Conservation (phyloP, 202 grass and related monocot species). For the Cymbopogon flexuosus region DNA sequence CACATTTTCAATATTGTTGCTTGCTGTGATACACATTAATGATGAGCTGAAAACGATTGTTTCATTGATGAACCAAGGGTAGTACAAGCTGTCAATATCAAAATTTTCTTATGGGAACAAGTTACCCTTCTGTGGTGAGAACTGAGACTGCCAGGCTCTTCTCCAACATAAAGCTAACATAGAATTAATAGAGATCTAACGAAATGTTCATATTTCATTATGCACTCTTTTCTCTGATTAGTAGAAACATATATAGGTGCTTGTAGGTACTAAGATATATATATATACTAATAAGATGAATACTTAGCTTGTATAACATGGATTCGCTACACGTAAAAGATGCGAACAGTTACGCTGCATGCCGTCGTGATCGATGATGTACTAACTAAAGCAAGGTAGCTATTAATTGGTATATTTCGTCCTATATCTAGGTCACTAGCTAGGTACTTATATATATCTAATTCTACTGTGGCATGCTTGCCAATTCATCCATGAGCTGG, state of each 20-base stretch:
- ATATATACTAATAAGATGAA: background rate
- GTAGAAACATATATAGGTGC: background rate
- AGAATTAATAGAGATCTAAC: background rate
- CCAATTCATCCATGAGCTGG: slow-evolving; percentile 34
- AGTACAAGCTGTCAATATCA: slow-evolving; percentile 25
- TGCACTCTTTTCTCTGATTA: background rate
- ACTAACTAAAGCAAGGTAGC: slow-evolving; percentile 13
- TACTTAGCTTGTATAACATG: too few species aligned
- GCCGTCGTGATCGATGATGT: background rate
- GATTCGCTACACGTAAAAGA: background rate
- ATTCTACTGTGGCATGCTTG: slow-evolving; percentile 41
- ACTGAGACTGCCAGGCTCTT: background rate
- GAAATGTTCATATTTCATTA: background rate
- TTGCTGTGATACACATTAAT: slow-evolving; percentile 38
- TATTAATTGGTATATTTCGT: background rate
- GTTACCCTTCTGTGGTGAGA: background rate
- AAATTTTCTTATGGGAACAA: slow-evolving; percentile 23
- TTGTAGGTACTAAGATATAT: background rate
- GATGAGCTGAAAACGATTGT: slow-evolving; percentile 40
- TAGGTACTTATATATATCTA: slow-evolving; percentile 9
- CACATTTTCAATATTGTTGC: slow-evolving; percentile 34
- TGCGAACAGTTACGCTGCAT: background rate
- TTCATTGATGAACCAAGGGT: slow-evolving; percentile 8
- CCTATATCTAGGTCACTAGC: slow-evolving; percentile 17
- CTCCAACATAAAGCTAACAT: background rate